Conservation (phyloP, 805 yeast species). For the Metschnikowia corniflorae region DNA sequence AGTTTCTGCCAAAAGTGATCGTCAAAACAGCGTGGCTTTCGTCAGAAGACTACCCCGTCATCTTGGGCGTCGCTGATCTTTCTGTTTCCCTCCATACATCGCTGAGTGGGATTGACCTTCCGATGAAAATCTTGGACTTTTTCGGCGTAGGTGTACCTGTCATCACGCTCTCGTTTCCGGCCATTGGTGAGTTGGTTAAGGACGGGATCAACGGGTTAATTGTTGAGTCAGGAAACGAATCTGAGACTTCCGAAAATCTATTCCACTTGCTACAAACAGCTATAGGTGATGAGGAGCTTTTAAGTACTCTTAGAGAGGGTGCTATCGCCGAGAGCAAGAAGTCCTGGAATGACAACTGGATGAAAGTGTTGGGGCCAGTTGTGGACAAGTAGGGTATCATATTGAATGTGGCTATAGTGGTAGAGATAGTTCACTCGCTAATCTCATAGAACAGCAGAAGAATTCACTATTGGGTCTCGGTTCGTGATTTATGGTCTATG, state of each 20-base stretch:
- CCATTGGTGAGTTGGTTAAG: slow-evolving; percentile 72
- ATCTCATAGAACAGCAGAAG: too few species aligned
- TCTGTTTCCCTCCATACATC: slow-evolving; percentile 91
- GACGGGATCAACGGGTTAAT: slow-evolving; percentile 66
- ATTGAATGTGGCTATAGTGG: too few species aligned
- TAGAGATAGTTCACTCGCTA: too few species aligned
- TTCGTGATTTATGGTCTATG: too few species aligned
- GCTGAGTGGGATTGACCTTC: slow-evolving; percentile 89
- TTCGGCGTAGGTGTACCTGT: slow-evolving; percentile 97
- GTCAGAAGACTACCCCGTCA: slow-evolving; percentile 71
- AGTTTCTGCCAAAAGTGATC: slow-evolving; percentile 46
- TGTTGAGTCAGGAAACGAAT: neutral
- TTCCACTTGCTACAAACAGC: slow-evolving; percentile 24
- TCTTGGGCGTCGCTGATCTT: slow-evolving; percentile 74
- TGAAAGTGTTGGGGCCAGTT: slow-evolving; percentile 32
- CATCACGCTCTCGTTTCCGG: slow-evolving; percentile 69
- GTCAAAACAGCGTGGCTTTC: slow-evolving; percentile 74
- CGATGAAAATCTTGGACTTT: slow-evolving; percentile 95
- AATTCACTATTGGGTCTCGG: too few species aligned
- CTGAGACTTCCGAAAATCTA: slow-evolving; percentile 21
- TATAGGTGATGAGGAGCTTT: slow-evolving; percentile 28
- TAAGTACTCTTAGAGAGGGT: slow-evolving; percentile 52
- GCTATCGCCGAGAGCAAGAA: slow-evolving; percentile 66
- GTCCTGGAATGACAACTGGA: slow-evolving; percentile 82
- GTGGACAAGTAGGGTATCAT: too few species aligned